These are phyloP conservation scores for Kitagawia praeruptora DNA, from an alignment of 129 eudicot species.

Conservation along the genomic window DNA sequence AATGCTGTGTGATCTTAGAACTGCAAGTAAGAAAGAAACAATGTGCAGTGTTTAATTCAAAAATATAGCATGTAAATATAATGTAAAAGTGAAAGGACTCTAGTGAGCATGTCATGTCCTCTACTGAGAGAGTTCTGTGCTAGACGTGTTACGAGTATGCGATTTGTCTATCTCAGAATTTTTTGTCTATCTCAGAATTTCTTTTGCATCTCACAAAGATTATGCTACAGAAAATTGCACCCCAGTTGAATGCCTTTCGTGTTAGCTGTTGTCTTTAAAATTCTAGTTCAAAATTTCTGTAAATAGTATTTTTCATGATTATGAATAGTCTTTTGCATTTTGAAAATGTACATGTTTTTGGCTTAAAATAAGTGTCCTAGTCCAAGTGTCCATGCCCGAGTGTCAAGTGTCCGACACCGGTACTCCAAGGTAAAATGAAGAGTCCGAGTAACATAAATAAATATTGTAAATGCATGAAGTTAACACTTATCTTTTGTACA, in stretches of 20 bases:
- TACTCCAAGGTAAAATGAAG: no score
- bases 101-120: not conserved
- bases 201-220: not conserved
- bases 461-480: not conserved
- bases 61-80: not conserved
- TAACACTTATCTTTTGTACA: not conserved
- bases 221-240: not conserved
- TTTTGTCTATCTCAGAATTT: not conserved
- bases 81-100: not conserved
- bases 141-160: not conserved
- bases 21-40: not conserved
- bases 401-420: no score
- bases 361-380: no score
- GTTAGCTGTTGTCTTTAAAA: not conserved
- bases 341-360: no score
- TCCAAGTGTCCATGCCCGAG: no score
- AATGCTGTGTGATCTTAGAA: not conserved
- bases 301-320: not conserved
- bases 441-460: no score
- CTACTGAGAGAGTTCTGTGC: not conserved
- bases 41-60: not conserved
- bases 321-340: no score
- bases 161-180: not conserved
- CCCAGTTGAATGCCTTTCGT: not conserved
- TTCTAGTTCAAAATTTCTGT: not conserved